Evolutionary conservation across 78 protist species (phyloP).

Genomic region (Planoprotostelium fungivorum): DNA sequence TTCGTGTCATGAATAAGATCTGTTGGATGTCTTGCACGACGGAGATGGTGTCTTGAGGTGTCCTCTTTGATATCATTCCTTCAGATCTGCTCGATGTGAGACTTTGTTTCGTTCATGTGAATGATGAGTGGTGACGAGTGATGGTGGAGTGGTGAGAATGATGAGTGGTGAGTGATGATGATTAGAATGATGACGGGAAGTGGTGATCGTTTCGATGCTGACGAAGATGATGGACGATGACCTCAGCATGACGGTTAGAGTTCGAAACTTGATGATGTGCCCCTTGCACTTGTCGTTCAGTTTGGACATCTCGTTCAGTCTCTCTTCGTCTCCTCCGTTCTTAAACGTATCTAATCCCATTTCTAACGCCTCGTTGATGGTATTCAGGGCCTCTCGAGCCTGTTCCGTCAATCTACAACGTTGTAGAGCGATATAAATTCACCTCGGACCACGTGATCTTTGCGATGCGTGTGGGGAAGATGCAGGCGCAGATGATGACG

Average conservation of each 20-base stretch:
- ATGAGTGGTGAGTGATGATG: no score
- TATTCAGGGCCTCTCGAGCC: not conserved
- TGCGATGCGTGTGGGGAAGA: not conserved
- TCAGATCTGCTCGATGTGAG: no score
- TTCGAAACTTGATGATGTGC: not conserved
- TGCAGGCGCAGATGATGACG: not conserved
- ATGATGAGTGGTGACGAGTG: no score
- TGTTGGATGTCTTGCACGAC: not conserved
- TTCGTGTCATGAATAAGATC: not conserved
- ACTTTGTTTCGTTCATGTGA: no score
- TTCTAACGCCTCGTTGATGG: not conserved
- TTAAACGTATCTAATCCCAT: not conserved
- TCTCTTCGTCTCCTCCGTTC: not conserved
- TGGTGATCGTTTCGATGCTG: no score
- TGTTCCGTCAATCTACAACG: no score
- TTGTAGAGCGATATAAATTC: no score
- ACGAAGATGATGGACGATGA: no score
- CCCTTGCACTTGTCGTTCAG: not conserved
- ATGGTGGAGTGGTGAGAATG: no score
- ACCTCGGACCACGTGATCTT: not conserved
- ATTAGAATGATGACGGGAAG: no score
- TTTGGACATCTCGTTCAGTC: not conserved
- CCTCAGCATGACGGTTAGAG: not conserved
- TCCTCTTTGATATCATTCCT: no score
- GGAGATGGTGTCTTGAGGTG: not conserved